Conservation (phyloP, 805 yeast species). For the Barnettozyma sucrosica region DNA sequence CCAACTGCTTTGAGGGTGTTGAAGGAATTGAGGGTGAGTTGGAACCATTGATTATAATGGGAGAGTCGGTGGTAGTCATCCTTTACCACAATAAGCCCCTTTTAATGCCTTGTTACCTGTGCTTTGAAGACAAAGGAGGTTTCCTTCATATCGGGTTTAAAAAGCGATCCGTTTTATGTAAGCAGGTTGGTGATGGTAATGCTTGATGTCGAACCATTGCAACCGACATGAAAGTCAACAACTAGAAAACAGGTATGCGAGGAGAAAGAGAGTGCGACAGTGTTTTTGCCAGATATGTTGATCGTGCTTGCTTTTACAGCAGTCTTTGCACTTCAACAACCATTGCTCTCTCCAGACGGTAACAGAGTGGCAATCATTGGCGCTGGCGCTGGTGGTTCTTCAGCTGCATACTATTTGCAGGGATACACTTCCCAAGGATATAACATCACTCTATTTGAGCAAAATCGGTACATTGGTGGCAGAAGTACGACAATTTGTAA, state of each 20-base stretch:
- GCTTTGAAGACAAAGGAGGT: background rate
- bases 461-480: constrained; percentile 38
- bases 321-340: background rate
- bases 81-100: background rate
- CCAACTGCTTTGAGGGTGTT: constrained; percentile 4
- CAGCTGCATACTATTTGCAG: constrained; percentile 41
- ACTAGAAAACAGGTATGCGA: too few species aligned
- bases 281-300: background rate
- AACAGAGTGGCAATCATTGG: constrained; percentile 39
- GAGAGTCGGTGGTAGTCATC: background rate
- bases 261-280: too few species aligned
- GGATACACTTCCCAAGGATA: constrained; percentile 29
- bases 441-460: constrained; percentile 39
- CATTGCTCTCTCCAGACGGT: background rate
- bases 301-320: background rate
- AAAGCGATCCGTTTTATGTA: background rate
- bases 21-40: background rate
- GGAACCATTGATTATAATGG: background rate
- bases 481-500: constrained; percentile 35
- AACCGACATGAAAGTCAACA: too few species aligned
- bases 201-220: too few species aligned
- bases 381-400: constrained; percentile 47
- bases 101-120: background rate
- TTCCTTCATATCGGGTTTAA: background rate
- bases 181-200: too few species aligned